Evolutionary conservation across 768 basidiomycete genomes (phyloP).

Genomic region (Lyophyllum atratum): DNA sequence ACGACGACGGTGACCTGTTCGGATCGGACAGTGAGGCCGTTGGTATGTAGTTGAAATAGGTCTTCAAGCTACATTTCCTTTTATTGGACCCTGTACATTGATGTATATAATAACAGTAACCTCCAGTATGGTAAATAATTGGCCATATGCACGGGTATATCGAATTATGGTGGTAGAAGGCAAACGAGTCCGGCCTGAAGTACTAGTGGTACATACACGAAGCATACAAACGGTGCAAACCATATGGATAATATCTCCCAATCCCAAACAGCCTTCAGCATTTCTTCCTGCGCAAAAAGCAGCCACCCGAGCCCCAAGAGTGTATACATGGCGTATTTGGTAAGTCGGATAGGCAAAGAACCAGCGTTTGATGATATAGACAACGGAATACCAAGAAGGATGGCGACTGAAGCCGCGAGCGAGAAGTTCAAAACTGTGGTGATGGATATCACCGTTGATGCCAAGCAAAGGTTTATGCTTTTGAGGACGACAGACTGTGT

Average conservation of each 20-base stretch:
- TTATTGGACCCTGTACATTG: background rate
- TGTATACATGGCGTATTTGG: constrained; percentile 41
- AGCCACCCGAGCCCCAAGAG: constrained; percentile 62
- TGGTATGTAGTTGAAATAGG: constrained; percentile 33
- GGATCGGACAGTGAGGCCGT: constrained; percentile 45
- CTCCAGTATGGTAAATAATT: background rate
- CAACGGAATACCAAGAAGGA: constrained; percentile 69
- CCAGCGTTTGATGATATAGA: constrained; percentile 39
- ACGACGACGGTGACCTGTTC: constrained; percentile 43
- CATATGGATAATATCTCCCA: constrained; percentile 82
- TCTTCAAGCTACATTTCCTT: background rate
- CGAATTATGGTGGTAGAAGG: constrained; percentile 33
- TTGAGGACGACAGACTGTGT: constrained; percentile 58
- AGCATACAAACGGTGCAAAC: constrained; percentile 81
- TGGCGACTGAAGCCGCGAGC: constrained; percentile 72
- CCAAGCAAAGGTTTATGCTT: constrained; percentile 75
- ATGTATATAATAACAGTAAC: background rate
- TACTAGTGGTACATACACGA: constrained; percentile 76
- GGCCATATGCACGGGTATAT: background rate
- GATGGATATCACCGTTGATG: constrained; percentile 84
- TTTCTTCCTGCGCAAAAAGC: constrained; percentile 44
- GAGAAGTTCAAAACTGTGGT: constrained; percentile 92
- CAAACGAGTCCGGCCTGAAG: constrained; percentile 69
- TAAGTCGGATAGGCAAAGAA: constrained; percentile 20
- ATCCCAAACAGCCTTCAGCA: constrained; percentile 60